Evolutionary conservation across 1,284 basidiomycete species (phyloP), one percentile per base, ranked within the genome.

Genomic region (Cutaneotrichosporon sp.): DNA sequence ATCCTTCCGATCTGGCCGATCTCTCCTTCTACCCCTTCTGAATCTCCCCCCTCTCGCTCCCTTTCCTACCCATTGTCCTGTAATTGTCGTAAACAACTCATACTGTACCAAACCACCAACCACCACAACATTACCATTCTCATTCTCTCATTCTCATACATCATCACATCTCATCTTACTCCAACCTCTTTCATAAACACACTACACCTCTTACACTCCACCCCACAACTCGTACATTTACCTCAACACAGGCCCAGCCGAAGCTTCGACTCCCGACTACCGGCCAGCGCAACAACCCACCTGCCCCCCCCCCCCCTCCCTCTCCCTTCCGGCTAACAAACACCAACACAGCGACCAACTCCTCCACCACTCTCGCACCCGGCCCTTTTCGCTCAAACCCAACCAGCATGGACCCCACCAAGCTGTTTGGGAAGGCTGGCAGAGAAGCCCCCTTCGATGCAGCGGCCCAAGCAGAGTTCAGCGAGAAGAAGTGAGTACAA

Each of bases 401-500:
- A n/a, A n/a, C 19, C 48, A 60, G 8, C 27, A 72, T 72, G 70
- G 67, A 71, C 60, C 67, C 66, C 19, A 46, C 61, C 19, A 61
- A 65, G 45, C 52, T 72, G 16, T 46, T 65, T 29, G 55, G 63
- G 29, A 59, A 63, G 47, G 55, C 63, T 37, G 62, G 61, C 35
- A 63, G 61, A 46, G 71, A 72, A 62, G 62, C 60, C 16, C 65
- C 69, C 12, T 61, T 67, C 14, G 68, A 76, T 26, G 89, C 90
- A n/a, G 90, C 89, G 22, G 82, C 86, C 26, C 88, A 92, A 66
- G 90, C 90, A 37, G 90, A 94, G 72, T 96, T 94, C 75, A 93
- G 91, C 70, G 88, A 91, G 80, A 94, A 94, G 85, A 92, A 88
- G 74, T 74, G 51, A 37, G 72, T 66, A 12, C 34, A 41, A 29